Evolutionary conservation across 2,329 filamentous ascomycete species (phyloP).

Genomic region (Neonectria coccinea): DNA sequence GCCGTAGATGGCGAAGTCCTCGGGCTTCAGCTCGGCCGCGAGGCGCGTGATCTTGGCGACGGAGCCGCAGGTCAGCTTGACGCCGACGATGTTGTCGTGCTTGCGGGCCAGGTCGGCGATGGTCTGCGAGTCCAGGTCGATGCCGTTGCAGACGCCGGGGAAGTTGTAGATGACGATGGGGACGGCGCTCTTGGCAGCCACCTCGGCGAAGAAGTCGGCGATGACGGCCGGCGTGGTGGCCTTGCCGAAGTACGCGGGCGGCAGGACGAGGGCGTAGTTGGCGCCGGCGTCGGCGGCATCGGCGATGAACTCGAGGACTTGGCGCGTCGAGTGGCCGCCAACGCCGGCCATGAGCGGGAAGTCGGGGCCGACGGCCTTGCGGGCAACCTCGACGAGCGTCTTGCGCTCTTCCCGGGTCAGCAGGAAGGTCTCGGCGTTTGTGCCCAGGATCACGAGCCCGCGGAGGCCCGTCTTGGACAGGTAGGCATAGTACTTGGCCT

Average conservation of each 20-base stretch:
- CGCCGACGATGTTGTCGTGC: constrained; percentile 71
- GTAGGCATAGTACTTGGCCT: constrained; percentile 64
- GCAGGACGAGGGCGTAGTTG: constrained; percentile 71
- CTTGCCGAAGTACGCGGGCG: constrained; percentile 74
- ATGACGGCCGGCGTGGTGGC: constrained; percentile 69
- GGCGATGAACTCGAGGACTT: constrained; percentile 69
- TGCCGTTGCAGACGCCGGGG: constrained; percentile 75
- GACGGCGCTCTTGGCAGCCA: constrained; percentile 62
- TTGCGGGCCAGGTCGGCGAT: constrained; percentile 53
- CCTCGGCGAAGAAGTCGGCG: constrained; percentile 68
- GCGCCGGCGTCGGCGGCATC: constrained; percentile 72
- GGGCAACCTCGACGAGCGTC: constrained; percentile 68
- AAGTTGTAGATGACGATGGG: constrained; percentile 78
- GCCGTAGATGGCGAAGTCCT: constrained; percentile 74
- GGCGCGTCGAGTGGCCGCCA: constrained; percentile 72
- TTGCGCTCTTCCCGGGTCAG: constrained; percentile 68
- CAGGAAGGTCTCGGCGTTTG: constrained; percentile 68
- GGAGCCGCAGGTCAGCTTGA: constrained; percentile 78
- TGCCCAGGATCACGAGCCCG: constrained; percentile 66
- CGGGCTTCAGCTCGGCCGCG: constrained; percentile 59
- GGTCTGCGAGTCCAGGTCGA: constrained; percentile 74
- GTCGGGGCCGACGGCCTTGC: constrained; percentile 83
- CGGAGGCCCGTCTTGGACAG: constrained; percentile 62
- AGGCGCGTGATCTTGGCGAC: constrained; percentile 78
- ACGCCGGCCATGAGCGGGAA: constrained; percentile 85